These are phyloP conservation scores for Hyaloscypha hepaticicola DNA, from an alignment of 495 filamentous ascomycete genomes.

Conservation along the genomic window DNA sequence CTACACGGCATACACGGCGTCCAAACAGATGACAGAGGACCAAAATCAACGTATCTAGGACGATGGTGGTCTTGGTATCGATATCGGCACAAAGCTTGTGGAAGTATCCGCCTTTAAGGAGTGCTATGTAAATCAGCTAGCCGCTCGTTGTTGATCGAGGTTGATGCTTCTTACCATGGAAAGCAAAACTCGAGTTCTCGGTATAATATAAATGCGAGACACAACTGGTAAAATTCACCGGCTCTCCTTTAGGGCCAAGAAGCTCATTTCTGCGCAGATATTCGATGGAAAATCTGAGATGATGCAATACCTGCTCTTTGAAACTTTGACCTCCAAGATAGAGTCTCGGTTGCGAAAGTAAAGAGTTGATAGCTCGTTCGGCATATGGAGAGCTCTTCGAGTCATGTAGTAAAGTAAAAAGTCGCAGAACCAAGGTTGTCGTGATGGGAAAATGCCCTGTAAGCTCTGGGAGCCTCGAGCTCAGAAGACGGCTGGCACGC, in stretches of 20 bases:
- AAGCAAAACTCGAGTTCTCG: slow-evolving; percentile 69
- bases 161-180: slow-evolving; percentile 48
- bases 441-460: slow-evolving; percentile 78
- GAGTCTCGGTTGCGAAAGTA: slow-evolving; percentile 67
- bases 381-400: slow-evolving; percentile 61
- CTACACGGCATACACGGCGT: slow-evolving; percentile 44
- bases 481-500: slow-evolving; percentile 63
- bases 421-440: slow-evolving; percentile 66
- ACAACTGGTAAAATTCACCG: slow-evolving; percentile 66
- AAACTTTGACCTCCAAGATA: slow-evolving; percentile 62
- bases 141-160: not conserved
- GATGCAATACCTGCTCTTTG: slow-evolving; percentile 67
- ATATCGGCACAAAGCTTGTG: slow-evolving; percentile 58
- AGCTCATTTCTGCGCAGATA: slow-evolving; percentile 69
- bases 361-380: slow-evolving; percentile 56
- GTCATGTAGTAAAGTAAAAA: slow-evolving; percentile 64
- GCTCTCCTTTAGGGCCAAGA: slow-evolving; percentile 55
- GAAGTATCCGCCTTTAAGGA: slow-evolving; percentile 67
- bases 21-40: slow-evolving; percentile 70
- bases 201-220: slow-evolving; percentile 72
- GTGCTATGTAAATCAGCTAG: slow-evolving; percentile 34
- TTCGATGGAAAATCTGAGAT: slow-evolving; percentile 77
- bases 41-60: slow-evolving; percentile 55
- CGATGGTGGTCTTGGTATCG: slow-evolving; percentile 37
- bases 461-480: slow-evolving; percentile 67